Evolutionary conservation across 257 asterid species (phyloP).

Genomic region (Plectranthus barbatus): DNA sequence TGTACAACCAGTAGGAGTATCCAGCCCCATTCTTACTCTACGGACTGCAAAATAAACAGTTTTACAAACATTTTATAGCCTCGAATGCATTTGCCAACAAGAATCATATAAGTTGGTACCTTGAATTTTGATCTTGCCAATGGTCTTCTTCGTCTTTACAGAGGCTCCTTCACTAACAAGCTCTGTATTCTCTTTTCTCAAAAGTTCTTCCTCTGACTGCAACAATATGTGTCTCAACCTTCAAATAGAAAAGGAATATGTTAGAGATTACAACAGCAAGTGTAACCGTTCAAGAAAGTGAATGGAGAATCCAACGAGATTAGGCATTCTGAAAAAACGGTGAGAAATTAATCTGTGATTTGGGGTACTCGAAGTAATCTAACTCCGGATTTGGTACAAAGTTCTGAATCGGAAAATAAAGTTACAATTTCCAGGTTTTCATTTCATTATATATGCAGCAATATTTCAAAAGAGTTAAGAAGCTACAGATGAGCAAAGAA

Average conservation of each 20-base stretch:
- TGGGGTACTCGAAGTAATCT: too few species aligned
- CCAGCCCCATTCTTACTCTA: conserved; percentile 78
- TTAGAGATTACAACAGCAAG: not conserved
- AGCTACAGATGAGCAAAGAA: not conserved
- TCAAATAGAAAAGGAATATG: conserved; percentile 3
- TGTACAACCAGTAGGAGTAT: conserved; percentile 83
- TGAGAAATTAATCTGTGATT: too few species aligned
- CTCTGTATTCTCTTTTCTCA: conserved; percentile 57
- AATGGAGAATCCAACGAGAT: not conserved
- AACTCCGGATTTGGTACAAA: too few species aligned
- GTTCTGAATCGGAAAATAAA: not conserved
- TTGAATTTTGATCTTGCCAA: conserved; percentile 85
- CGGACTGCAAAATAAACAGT: conserved; percentile 51
- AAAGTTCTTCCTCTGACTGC: conserved; percentile 82
- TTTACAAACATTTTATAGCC: not conserved
- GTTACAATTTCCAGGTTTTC: not conserved
- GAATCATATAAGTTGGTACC: conserved; percentile 32
- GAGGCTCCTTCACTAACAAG: conserved; percentile 78
- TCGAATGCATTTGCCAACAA: not conserved
- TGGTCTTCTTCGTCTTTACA: conserved; percentile 64
- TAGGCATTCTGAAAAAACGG: not conserved
- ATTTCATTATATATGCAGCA: not conserved
- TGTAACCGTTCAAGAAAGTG: not conserved
- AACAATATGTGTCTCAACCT: conserved; percentile 64
- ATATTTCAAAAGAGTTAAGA: not conserved